phyloP scores from a whole-genome alignment of 805 yeast species.

The Suhomyces vadensis region DNA sequence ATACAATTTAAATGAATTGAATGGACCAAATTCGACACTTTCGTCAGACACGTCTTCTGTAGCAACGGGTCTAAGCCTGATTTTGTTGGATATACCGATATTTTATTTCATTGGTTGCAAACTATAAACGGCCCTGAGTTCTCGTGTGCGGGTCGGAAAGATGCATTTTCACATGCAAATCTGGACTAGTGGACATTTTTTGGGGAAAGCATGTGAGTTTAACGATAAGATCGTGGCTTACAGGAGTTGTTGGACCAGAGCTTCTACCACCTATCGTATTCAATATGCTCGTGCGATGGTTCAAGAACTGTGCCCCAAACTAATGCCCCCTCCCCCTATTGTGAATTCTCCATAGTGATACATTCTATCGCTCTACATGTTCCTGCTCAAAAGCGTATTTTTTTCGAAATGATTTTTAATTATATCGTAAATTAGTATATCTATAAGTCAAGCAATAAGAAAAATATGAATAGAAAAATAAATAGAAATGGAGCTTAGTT shows the following conservation, averaged over 20 bases:
- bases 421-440: constrained; percentile 1
- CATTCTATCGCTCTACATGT: background rate
- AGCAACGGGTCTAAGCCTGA: background rate
- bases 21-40: background rate
- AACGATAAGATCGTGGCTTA: background rate
- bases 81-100: background rate
- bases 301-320: background rate
- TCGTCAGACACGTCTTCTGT: constrained; percentile 3
- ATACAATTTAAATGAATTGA: background rate
- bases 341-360: no score
- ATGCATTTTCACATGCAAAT: constrained; percentile 4
- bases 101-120: constrained; percentile 3
- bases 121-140: background rate
- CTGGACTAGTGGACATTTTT: background rate
- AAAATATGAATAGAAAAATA: constrained; percentile 3
- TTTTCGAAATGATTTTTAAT: background rate
- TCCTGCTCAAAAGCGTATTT: background rate
- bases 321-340: no score
- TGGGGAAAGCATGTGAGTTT: constrained; percentile 2
- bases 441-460: constrained; percentile 5
- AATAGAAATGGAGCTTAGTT: constrained; percentile 2
- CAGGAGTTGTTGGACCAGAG: background rate
- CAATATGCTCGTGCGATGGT: background rate
- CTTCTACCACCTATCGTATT: background rate
- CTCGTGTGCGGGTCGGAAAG: background rate